Evolutionary conservation across 805 yeast genomes (phyloP).

Genomic region (Blastobotrys parvus): DNA sequence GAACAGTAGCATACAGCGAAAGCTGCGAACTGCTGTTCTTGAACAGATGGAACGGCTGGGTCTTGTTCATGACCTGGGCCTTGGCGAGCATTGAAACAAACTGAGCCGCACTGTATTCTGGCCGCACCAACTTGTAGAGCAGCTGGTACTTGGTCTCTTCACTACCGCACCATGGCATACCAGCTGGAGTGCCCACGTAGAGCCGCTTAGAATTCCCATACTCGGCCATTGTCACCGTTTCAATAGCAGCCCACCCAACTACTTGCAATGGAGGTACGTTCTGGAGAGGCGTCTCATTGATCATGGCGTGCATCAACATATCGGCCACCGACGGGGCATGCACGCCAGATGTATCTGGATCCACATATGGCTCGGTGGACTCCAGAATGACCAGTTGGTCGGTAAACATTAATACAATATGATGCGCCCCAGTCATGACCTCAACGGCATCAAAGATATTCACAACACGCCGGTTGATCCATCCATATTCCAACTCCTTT

Average conservation of each 20-base stretch:
- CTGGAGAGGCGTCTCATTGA: conserved; percentile 69
- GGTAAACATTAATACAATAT: conserved; percentile 68
- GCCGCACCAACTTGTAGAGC: conserved; percentile 20
- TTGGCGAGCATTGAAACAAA: conserved; percentile 54
- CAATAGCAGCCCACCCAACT: conserved; percentile 55
- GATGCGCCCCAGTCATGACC: conserved; percentile 28
- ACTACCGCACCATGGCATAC: conserved; percentile 16
- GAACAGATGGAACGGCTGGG: conserved; percentile 82
- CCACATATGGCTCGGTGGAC: conserved; percentile 39
- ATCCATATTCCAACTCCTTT: conserved; percentile 71
- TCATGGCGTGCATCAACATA: conserved; percentile 79
- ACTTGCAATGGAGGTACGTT: conserved; percentile 62
- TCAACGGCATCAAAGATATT: conserved; percentile 52
- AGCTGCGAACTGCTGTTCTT: conserved; percentile 31
- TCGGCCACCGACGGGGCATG: conserved; percentile 61
- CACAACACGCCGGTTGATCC: conserved; percentile 81
- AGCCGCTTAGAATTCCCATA: conserved; percentile 29
- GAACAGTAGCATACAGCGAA: conserved; percentile 28
- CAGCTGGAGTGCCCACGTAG: conserved; percentile 24
- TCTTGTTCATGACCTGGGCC: conserved; percentile 65
- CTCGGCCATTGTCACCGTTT: conserved; percentile 44
- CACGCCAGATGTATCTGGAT: conserved; percentile 22
- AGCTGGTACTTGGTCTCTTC: conserved; percentile 13
- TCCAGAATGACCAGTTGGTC: conserved; percentile 62
- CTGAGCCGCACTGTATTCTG: conserved; percentile 27